These are phyloP conservation scores for Neonectria sp. DNA, from an alignment of 2,329 filamentous ascomycete genomes.

Conservation along the genomic window DNA sequence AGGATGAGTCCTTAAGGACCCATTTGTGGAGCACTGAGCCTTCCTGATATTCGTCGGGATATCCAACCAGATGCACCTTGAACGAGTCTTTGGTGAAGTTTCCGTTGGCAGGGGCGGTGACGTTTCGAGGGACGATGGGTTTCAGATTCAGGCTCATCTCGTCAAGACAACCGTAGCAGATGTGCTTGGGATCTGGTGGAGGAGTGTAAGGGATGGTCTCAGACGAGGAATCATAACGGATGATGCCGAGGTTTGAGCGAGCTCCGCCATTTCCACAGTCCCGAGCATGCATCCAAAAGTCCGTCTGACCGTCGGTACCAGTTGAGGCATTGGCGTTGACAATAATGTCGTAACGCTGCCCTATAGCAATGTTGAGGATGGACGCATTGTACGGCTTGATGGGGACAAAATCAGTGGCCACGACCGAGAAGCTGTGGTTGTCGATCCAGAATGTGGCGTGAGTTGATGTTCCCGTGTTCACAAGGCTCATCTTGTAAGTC, in stretches of 20 bases:
- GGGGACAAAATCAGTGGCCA: constrained; percentile 68
- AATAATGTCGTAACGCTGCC: constrained; percentile 62
- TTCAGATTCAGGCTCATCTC: constrained; percentile 1
- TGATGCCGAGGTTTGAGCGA: constrained; percentile 18
- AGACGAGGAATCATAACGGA: constrained; percentile 15
- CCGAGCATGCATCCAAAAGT: constrained; percentile 24
- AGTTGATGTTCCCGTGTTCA: constrained; percentile 66
- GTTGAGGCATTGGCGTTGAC: constrained; percentile 55
- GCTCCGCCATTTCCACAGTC: constrained; percentile 10
- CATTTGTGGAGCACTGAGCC: constrained; percentile 18
- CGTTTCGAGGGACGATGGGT: constrained; percentile 10
- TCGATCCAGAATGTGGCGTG: constrained; percentile 67
- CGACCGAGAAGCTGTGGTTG: constrained; percentile 66
- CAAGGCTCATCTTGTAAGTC: constrained; percentile 57
- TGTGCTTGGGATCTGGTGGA: background rate
- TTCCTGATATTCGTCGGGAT: constrained; percentile 10
- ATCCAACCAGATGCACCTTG: constrained; percentile 23
- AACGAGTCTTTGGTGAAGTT: constrained; percentile 12
- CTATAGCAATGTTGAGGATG: constrained; percentile 58
- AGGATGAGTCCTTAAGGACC: constrained; percentile 20
- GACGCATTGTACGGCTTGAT: constrained; percentile 65
- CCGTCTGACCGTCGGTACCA: background rate
- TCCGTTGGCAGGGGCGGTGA: background rate
- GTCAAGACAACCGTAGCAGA: constrained; percentile 22
- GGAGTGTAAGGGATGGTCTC: constrained; percentile 13